Conservation (phyloP, 1,284 basidiomycete species). For the Trichosporon sp. region DNA sequence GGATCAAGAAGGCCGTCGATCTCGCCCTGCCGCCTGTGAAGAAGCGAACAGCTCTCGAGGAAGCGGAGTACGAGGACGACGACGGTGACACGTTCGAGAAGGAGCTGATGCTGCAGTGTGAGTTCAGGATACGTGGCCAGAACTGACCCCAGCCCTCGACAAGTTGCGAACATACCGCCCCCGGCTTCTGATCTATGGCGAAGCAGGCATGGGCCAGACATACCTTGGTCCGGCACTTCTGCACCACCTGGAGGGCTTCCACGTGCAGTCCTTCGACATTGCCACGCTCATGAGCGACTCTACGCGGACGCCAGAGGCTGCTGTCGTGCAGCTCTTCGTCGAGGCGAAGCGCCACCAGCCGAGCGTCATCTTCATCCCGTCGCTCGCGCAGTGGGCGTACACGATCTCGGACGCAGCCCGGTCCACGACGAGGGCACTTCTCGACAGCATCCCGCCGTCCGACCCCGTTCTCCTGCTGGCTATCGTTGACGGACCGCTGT, state of each 20-base stretch:
- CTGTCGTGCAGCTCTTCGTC: constrained; percentile 91
- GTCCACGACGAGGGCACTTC: constrained; percentile 78
- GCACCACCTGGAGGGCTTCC: constrained; percentile 92
- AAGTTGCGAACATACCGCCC: constrained; percentile 85
- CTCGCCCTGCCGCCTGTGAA: constrained; percentile 67
- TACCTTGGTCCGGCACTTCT: constrained; percentile 85
- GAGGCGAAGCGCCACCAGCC: constrained; percentile 98
- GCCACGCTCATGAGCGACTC: constrained; percentile 86
- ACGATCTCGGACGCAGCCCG: constrained; percentile 79
- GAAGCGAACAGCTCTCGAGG: constrained; percentile 75
- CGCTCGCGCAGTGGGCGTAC: constrained; percentile 76
- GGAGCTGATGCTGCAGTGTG: constrained; percentile 80
- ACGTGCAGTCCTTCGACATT: constrained; percentile 88
- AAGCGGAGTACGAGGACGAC: constrained; percentile 84
- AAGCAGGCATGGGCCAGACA: constrained; percentile 79
- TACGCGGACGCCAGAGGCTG: constrained; percentile 83
- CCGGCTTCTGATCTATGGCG: constrained; percentile 76
- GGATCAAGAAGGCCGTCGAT: constrained; percentile 63
- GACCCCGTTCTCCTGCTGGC: constrained; percentile 90
- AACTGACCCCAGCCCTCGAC: constrained; percentile 67
- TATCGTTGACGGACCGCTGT: constrained; percentile 71
- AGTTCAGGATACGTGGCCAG: constrained; percentile 29
- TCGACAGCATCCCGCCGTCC: constrained; percentile 81
- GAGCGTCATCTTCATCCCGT: constrained; percentile 90
- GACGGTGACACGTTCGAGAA: constrained; percentile 66